Conservation (phyloP, 306 rosid genomes). For the Fagus crenata region DNA sequence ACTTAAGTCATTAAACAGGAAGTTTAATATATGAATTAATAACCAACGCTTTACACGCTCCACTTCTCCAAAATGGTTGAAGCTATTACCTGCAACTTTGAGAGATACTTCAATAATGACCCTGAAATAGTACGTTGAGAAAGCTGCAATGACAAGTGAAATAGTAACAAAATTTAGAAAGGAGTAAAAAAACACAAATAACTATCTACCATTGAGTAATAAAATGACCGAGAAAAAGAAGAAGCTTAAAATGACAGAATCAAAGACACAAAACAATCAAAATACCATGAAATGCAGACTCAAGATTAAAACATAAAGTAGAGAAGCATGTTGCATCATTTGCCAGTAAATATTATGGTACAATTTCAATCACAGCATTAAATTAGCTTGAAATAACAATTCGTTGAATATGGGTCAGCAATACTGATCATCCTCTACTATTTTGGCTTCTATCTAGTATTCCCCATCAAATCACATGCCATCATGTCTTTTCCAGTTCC, state of each 20-base stretch:
- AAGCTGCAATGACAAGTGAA: constrained; percentile 58
- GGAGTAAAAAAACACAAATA: constrained; percentile 5
- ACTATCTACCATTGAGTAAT: neutral
- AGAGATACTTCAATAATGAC: constrained; percentile 89
- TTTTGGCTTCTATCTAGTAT: neutral
- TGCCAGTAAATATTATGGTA: neutral
- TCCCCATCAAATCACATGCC: neutral
- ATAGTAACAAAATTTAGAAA: constrained; percentile 14
- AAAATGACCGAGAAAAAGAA: constrained; percentile 1
- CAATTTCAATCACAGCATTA: neutral
- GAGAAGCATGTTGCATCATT: neutral
- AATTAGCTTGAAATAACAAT: neutral
- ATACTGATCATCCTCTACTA: neutral
- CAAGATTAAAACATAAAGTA: neutral
- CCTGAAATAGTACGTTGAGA: constrained; percentile 96
- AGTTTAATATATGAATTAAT: neutral
- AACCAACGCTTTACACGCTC: neutral
- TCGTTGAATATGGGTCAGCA: neutral
- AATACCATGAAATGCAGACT: neutral
- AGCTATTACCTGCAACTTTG: constrained; percentile 87
- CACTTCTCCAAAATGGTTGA: constrained; percentile 21
- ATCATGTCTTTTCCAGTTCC: neutral
- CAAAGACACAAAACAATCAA: neutral
- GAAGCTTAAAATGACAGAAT: neutral
- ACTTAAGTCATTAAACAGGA: neutral